Percentiles rank a stretch among this genome's conserved stretches.
These are phyloP conservation scores for Jacaranda mimosifolia DNA, from an alignment of 257 asterid genomes.

Conservation along the genomic window DNA sequence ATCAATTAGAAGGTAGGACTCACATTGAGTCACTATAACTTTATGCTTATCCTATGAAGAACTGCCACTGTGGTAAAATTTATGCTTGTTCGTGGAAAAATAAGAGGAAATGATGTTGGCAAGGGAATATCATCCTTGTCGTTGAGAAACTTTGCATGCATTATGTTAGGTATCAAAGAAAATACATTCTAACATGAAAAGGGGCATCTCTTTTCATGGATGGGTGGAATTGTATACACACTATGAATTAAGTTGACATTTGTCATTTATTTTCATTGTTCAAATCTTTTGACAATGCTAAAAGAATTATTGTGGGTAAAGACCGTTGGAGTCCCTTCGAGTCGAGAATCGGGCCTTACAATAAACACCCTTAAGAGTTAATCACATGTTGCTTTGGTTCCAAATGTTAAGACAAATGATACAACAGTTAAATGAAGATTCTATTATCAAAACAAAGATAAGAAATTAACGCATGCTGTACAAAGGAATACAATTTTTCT, in stretches of 20 bases:
- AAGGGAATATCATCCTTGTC: background rate
- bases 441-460: background rate
- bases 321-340: too few species aligned
- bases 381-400: background rate
- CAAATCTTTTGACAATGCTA: too few species aligned
- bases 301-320: too few species aligned
- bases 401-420: background rate
- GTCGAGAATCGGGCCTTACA: too few species aligned
- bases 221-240: background rate
- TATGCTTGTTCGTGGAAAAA: background rate
- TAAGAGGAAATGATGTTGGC: background rate
- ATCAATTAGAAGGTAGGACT: conserved; percentile 38
- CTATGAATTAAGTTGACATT: too few species aligned
- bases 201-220: conserved; percentile 6
- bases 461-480: background rate
- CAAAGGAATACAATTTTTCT: background rate
- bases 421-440: background rate
- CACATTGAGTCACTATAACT: background rate
- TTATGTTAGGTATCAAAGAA: too few species aligned
- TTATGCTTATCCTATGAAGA: background rate
- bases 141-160: background rate
- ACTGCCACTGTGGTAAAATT: background rate
- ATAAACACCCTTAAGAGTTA: background rate
- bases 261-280: too few species aligned
- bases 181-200: background rate